Evolutionary conservation across 768 basidiomycete genomes (phyloP).

Genomic region (Lanmaoa pseudosensibilis): DNA sequence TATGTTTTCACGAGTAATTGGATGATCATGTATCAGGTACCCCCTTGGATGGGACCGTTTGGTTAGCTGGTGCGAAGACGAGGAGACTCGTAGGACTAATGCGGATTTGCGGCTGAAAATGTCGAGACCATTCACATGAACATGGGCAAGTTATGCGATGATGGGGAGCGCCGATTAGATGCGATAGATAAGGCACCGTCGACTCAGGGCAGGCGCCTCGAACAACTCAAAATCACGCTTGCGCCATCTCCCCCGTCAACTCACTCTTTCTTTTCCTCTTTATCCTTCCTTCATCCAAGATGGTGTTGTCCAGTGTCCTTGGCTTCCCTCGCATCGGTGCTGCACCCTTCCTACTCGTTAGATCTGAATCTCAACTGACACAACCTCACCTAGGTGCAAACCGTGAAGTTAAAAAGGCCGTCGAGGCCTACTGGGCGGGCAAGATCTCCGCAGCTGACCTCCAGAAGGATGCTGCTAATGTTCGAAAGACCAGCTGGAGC

Average conservation of each 20-base stretch:
- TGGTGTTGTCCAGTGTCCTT: slow-evolving; percentile 84
- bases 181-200: slow-evolving; percentile 17
- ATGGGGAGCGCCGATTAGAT: slow-evolving; percentile 23
- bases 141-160: slow-evolving; percentile 7
- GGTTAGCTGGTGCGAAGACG: slow-evolving; percentile 5
- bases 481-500: slow-evolving; percentile 88
- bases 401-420: slow-evolving; percentile 96
- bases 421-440: slow-evolving; percentile 97
- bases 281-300: slow-evolving; percentile 31
- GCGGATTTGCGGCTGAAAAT: slow-evolving; percentile 1
- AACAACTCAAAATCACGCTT: slow-evolving; percentile 31
- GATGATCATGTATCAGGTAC: too few species aligned
- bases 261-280: slow-evolving; percentile 18
- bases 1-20: too few species aligned
- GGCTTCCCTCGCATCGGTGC: slow-evolving; percentile 87
- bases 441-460: slow-evolving; percentile 88
- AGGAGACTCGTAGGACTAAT: not conserved
- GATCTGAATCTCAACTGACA: slow-evolving; percentile 1
- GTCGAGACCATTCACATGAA: slow-evolving; percentile 16
- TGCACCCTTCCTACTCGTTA: not conserved
- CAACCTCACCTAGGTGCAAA: slow-evolving; percentile 61
- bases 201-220: slow-evolving; percentile 36
- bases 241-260: not conserved
- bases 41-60: not conserved
- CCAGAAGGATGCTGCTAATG: slow-evolving; percentile 81